phyloP scores from a whole-genome alignment of 768 basidiomycete species.

The Suillus subalutaceus region DNA sequence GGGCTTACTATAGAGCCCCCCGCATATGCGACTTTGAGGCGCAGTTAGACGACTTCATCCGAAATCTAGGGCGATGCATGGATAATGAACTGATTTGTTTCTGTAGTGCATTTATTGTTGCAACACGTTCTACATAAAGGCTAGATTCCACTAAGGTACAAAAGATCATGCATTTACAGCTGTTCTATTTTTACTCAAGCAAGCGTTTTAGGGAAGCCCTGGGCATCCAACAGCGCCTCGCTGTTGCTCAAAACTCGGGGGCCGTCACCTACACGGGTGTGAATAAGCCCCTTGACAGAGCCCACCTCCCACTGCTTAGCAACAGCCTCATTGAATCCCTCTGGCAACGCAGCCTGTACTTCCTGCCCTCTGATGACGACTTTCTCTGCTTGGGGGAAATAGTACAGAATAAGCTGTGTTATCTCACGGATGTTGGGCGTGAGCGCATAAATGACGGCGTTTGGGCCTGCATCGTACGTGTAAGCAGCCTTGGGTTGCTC shows the following conservation, averaged over 20 bases:
- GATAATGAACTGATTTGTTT: not conserved
- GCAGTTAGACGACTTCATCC: not conserved
- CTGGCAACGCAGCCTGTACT: constrained; percentile 53
- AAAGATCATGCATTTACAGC: not conserved
- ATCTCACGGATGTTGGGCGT: constrained; percentile 79
- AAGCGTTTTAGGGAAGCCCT: constrained; percentile 70
- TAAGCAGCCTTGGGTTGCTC: constrained; percentile 84
- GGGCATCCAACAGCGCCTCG: constrained; percentile 64
- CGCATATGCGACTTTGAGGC: not conserved
- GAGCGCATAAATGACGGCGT: constrained; percentile 94
- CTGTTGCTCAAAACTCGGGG: constrained; percentile 68
- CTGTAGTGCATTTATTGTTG: not conserved
- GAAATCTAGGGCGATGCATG: not conserved
- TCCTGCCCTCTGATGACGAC: constrained; percentile 52
- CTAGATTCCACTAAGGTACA: not conserved
- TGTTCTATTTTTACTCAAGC: constrained; percentile 25
- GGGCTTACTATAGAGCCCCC: not conserved
- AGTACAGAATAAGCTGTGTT: constrained; percentile 70
- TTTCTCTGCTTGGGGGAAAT: constrained; percentile 76
- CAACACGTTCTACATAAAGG: not conserved
- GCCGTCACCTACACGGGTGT: constrained; percentile 91
- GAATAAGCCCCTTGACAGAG: constrained; percentile 87
- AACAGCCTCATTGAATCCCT: constrained; percentile 80
- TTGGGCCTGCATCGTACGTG: constrained; percentile 99
- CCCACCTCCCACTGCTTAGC: constrained; percentile 74